Percentiles rank a stretch among this genome's conserved stretches.
Evolutionary conservation across 768 basidiomycete species (phyloP).

Genomic region (Clitopilus passeckerianus): DNA sequence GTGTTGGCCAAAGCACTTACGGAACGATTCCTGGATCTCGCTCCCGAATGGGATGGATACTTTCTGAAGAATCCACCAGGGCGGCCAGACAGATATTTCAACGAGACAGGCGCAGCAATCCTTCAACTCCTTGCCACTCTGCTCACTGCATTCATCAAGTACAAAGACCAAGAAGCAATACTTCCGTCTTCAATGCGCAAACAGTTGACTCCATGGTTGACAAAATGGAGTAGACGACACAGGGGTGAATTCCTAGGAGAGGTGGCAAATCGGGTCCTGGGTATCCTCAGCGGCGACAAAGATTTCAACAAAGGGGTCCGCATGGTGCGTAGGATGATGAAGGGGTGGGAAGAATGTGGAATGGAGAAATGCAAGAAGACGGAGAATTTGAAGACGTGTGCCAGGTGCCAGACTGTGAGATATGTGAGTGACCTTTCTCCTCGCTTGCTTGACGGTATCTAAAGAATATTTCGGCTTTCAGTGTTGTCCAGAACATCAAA

Average conservation of each 20-base stretch:
- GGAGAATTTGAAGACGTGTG: background rate
- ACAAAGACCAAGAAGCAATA: background rate
- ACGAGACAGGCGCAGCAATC: background rate
- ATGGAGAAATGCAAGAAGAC: background rate
- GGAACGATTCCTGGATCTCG: slow-evolving; percentile 7
- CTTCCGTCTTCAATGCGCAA: background rate
- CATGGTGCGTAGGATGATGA: background rate
- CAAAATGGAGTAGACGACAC: background rate
- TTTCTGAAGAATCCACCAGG: background rate
- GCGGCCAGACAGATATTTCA: background rate
- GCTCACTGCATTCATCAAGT: background rate
- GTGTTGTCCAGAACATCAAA: background rate
- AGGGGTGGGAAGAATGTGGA: background rate
- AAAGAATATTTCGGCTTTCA: background rate
- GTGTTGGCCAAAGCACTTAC: slow-evolving; percentile 9
- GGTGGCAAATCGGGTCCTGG: background rate
- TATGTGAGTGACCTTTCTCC: background rate
- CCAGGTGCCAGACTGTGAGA: background rate
- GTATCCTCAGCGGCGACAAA: background rate
- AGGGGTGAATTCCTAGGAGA: background rate
- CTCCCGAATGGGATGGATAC: slow-evolving; percentile 8
- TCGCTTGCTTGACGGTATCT: background rate
- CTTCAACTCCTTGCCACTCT: slow-evolving; percentile 1
- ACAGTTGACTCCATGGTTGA: background rate
- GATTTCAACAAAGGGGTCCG: background rate